These are phyloP conservation scores for Tetrahymena elliotti DNA, from an alignment of 73 alveolate genomes.

Conservation along the genomic window DNA sequence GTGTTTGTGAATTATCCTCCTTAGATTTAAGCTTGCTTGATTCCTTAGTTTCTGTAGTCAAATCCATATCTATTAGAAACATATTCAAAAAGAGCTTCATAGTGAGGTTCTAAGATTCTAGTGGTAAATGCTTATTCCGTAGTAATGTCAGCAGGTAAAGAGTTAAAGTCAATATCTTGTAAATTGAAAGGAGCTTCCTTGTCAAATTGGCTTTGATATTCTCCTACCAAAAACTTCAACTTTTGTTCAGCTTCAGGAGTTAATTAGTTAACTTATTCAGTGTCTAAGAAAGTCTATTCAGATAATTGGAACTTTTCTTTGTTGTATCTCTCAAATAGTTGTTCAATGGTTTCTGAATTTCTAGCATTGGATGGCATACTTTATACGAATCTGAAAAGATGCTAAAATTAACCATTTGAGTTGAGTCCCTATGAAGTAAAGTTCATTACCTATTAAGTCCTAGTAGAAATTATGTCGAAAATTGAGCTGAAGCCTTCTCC, in stretches of 20 bases:
- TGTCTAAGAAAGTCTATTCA: background rate
- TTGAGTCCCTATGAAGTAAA: background rate
- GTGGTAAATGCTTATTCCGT: background rate
- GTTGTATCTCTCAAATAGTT: background rate
- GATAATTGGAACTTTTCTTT: background rate
- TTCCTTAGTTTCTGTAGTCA: background rate
- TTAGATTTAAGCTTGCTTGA: background rate
- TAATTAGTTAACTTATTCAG: background rate
- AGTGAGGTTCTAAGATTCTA: background rate
- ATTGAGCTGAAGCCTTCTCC: background rate
- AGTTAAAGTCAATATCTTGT: background rate
- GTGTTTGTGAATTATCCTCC: background rate
- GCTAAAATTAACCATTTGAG: background rate
- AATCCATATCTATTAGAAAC: background rate
- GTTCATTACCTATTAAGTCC: background rate
- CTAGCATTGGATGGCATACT: background rate
- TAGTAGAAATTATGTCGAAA: background rate
- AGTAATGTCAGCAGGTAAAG: background rate
- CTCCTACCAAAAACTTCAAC: background rate
- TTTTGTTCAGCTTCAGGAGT: background rate
- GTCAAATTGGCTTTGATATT: background rate
- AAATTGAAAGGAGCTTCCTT: background rate
- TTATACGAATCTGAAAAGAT: background rate
- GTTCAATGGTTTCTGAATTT: background rate
- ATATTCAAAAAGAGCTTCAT: background rate